Conservation (phyloP, 2,329 filamentous ascomycete species). For the Ramichloridium luteum region DNA sequence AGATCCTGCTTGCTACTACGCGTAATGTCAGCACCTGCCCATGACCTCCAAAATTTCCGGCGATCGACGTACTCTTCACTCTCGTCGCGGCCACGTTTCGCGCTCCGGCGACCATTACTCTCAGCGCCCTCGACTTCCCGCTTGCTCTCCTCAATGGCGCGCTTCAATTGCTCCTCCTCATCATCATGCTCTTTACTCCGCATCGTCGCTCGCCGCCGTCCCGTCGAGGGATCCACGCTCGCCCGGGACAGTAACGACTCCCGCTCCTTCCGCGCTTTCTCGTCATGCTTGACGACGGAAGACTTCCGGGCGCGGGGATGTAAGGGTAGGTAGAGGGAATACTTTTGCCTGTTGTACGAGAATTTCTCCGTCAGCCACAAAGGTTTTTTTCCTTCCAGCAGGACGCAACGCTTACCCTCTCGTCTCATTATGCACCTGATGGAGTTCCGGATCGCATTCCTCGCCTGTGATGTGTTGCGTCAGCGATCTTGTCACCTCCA, state of each 20-base stretch:
- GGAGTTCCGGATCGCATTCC: constrained; percentile 80
- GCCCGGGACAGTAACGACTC: constrained; percentile 39
- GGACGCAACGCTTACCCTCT: constrained; percentile 64
- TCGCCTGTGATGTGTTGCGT: constrained; percentile 46
- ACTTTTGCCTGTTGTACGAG: constrained; percentile 40
- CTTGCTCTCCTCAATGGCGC: constrained; percentile 91
- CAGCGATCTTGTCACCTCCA: neutral
- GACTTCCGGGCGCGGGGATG: constrained; percentile 46
- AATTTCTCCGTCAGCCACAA: too few species aligned
- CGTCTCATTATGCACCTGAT: constrained; percentile 65
- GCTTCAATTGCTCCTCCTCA: constrained; percentile 77
- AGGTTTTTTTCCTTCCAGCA: too few species aligned
- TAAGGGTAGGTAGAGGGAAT: constrained; percentile 51
- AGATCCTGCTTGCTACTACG: constrained; percentile 54
- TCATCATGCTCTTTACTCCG: constrained; percentile 94
- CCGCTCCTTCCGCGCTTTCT: constrained; percentile 44
- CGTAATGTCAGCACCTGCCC: constrained; percentile 9
- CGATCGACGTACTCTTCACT: constrained; percentile 71
- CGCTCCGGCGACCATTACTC: constrained; percentile 46
- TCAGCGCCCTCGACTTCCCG: constrained; percentile 53
- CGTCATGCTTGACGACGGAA: constrained; percentile 52
- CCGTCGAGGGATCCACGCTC: constrained; percentile 44
- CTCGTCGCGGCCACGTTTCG: constrained; percentile 77
- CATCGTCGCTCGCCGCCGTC: constrained; percentile 90
- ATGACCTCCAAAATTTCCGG: neutral